These are phyloP conservation scores for Plasmopara muralis DNA, from an alignment of 352 stramenopile genomes.

Conservation along the genomic window DNA sequence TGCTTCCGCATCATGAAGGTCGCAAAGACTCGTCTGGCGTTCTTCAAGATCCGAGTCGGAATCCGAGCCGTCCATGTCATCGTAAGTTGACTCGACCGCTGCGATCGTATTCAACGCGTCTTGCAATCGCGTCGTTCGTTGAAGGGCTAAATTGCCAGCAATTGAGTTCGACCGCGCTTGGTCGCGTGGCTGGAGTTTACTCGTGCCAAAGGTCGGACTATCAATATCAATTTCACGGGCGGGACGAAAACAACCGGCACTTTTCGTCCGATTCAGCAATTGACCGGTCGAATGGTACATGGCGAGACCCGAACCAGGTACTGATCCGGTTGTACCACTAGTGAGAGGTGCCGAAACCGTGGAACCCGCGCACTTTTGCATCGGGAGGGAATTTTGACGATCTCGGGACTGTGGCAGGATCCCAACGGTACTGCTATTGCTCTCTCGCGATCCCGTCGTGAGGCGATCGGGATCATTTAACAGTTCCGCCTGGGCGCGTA, in stretches of 20 bases:
- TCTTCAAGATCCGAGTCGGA: conserved; percentile 41
- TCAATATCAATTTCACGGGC: conserved; percentile 39
- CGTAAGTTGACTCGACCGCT: conserved; percentile 47
- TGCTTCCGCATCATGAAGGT: conserved; percentile 43
- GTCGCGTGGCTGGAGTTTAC: conserved; percentile 7
- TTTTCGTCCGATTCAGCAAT: conserved; percentile 29
- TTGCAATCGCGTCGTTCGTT: conserved; percentile 28
- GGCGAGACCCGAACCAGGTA: conserved; percentile 17
- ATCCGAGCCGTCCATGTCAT: conserved; percentile 38
- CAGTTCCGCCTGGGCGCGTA: conserved; percentile 66
- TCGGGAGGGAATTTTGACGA: conserved; percentile 52
- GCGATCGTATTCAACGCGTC: conserved; percentile 43
- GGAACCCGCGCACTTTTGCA: conserved; percentile 38
- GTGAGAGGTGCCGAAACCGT: conserved; percentile 9
- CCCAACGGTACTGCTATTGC: conserved; percentile 21
- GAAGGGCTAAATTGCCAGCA: conserved; percentile 18
- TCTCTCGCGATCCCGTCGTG: conserved; percentile 29
- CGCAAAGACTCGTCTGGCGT: conserved; percentile 35
- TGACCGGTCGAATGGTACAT: conserved; percentile 43
- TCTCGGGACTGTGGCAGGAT: conserved; percentile 27
- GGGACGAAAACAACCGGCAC: conserved; percentile 33
- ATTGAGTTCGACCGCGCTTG: conserved; percentile 22
- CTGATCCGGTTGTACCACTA: neutral
- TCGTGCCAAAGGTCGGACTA: conserved; percentile 20
- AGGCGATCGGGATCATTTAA: conserved; percentile 42